Conservation (phyloP, 345 rosid species). For the Sapria himalayana region DNA sequence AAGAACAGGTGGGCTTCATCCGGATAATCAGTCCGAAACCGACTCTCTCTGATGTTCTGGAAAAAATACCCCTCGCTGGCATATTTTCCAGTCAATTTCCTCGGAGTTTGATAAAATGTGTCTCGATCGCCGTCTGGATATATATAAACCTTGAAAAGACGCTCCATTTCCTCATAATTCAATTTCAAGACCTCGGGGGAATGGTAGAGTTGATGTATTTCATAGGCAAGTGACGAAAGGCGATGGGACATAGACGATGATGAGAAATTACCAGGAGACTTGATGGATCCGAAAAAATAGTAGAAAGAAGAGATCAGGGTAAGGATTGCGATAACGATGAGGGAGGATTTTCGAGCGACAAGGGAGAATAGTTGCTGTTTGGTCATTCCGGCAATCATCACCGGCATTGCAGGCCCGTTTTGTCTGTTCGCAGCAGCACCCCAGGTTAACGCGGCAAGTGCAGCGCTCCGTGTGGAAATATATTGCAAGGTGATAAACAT, state of each 20-base stretch:
- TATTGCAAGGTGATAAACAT: too few relatives aligned
- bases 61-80: conserved; percentile 98
- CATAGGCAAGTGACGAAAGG: conserved; percentile 12
- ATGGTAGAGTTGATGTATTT: conserved; percentile 20
- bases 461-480: too few relatives aligned
- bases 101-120: conserved; percentile 74
- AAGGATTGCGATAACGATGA: conserved; percentile 44
- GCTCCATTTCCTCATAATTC: conserved; percentile 70
- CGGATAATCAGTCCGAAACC: conserved; percentile 56
- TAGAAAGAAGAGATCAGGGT: conserved; percentile 44
- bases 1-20: conserved; percentile 78
- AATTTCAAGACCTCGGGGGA: conserved; percentile 34
- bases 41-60: conserved; percentile 67
- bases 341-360: conserved; percentile 42
- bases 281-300: conserved; percentile 45
- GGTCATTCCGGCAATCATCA: conserved; percentile 31
- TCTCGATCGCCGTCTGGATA: conserved; percentile 93
- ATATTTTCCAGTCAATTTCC: conserved; percentile 84
- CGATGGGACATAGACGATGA: not conserved
- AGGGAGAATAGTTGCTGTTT: conserved; percentile 13
- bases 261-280: conserved; percentile 12
- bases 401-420: too few relatives aligned
- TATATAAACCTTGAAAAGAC: conserved; percentile 56
- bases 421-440: too few relatives aligned
- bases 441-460: too few relatives aligned